These are phyloP conservation scores for Cyclotella atomus DNA, from an alignment of 108 stramenopile species.

Conservation along the genomic window DNA sequence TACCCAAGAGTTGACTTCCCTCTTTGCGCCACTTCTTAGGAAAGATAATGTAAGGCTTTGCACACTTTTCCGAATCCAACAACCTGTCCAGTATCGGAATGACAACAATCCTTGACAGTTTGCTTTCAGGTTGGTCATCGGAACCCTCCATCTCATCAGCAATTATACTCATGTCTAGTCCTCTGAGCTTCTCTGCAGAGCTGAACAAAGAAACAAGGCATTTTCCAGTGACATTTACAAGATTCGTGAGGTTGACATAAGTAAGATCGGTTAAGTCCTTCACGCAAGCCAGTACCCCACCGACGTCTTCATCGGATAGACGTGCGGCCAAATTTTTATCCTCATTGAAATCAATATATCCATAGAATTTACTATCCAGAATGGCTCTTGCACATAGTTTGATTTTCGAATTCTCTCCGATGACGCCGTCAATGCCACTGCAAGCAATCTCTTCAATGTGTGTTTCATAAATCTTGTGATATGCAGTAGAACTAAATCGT, in stretches of 20 bases:
- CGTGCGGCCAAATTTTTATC: background rate
- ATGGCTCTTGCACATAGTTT: background rate
- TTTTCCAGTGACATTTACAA: background rate
- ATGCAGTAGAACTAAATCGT: background rate
- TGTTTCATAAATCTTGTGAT: background rate
- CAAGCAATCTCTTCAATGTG: background rate
- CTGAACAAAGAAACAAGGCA: background rate
- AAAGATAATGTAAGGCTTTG: background rate
- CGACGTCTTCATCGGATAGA: background rate
- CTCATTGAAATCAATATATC: no score
- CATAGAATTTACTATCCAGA: no score
- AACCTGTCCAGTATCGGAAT: background rate
- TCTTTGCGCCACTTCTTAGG: background rate
- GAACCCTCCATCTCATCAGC: background rate
- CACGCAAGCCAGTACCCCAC: background rate
- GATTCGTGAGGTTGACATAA: background rate
- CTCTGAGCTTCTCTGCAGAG: background rate
- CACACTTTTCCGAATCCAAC: background rate
- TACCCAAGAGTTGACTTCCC: background rate
- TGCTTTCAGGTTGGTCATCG: background rate
- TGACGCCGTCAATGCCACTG: background rate
- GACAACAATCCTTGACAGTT: background rate
- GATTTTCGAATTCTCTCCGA: background rate
- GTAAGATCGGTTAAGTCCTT: background rate
- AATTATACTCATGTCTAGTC: background rate